These are phyloP conservation scores for Rhypophila decipiens DNA, from an alignment of 495 filamentous ascomycete genomes.

Conservation along the genomic window DNA sequence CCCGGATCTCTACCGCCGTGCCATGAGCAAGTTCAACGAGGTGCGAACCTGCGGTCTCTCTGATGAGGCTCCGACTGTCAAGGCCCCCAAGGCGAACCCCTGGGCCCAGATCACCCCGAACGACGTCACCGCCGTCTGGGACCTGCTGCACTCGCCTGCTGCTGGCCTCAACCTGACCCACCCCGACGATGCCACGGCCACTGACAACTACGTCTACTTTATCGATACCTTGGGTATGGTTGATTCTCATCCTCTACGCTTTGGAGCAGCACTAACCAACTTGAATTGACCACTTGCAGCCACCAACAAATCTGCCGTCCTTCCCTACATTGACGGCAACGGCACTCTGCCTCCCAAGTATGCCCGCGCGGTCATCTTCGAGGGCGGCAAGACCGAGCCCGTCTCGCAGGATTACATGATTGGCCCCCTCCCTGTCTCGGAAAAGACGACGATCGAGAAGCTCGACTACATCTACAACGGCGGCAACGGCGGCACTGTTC, in stretches of 20 bases:
- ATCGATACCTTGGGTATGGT: constrained; percentile 41
- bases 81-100: constrained; percentile 23
- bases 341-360: constrained; percentile 35
- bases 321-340: constrained; percentile 40
- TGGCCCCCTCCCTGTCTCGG: constrained; percentile 42
- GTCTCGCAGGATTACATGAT: constrained; percentile 43
- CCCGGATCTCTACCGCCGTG: constrained; percentile 5
- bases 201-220: constrained; percentile 30
- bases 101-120: constrained; percentile 24
- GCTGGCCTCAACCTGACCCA: constrained; percentile 24
- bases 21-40: constrained; percentile 1
- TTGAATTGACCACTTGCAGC: not conserved
- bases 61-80: constrained; percentile 9
- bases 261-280: not conserved
- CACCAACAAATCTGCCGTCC: constrained; percentile 47
- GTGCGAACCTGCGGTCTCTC: constrained; percentile 8
- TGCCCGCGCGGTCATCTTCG: constrained; percentile 41
- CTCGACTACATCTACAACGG: constrained; percentile 43
- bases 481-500: constrained; percentile 23
- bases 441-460: constrained; percentile 30
- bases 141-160: constrained; percentile 22
- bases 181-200: constrained; percentile 15
- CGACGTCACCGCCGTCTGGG: constrained; percentile 24
- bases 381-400: constrained; percentile 36
- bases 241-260: no score